A percentile compares a stretch with the other conserved stretches of the same genome.
phyloP scores from a whole-genome alignment of 306 rosid genomes.

The Arachis hypogaea region DNA sequence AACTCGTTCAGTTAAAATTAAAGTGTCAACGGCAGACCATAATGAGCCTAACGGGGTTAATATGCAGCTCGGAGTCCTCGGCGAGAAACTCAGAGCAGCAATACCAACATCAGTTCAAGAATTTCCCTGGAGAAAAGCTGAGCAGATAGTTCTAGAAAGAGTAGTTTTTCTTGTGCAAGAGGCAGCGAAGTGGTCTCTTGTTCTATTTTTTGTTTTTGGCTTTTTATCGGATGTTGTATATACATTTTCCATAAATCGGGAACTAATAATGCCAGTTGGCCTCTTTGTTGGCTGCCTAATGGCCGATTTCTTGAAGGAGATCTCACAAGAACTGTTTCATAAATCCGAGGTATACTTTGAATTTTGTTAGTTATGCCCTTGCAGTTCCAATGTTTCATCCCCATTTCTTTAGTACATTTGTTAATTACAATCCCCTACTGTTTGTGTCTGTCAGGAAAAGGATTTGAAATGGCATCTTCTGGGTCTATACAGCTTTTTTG shows the following conservation, averaged over 20 bases:
- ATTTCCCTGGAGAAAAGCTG: constrained; percentile 55
- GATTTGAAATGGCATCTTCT: constrained; percentile 42
- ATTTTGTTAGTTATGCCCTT: not conserved
- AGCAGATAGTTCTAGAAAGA: constrained; percentile 41
- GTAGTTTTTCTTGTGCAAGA: constrained; percentile 39
- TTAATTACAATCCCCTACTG: not conserved
- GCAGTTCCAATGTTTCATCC: not conserved
- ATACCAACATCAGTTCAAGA: constrained; percentile 46
- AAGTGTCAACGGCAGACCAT: constrained; percentile 44
- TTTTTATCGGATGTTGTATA: constrained; percentile 45
- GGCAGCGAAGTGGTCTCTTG: constrained; percentile 49
- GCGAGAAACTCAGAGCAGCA: constrained; percentile 43
- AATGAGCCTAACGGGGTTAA: constrained; percentile 44
- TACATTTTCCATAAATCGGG: constrained; percentile 42
- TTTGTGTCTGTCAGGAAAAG: constrained; percentile 37
- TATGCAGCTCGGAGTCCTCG: constrained; percentile 37
- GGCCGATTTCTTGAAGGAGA: constrained; percentile 52
- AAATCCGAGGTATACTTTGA: constrained; percentile 42
- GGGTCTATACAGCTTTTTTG: constrained; percentile 45
- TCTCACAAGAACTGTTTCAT: constrained; percentile 45
- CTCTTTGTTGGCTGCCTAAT: constrained; percentile 48
- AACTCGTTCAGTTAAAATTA: constrained; percentile 40
- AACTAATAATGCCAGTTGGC: constrained; percentile 48
- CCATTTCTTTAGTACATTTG: not conserved
- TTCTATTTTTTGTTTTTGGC: constrained; percentile 45